Evolutionary conservation across 2,329 filamentous ascomycete species (phyloP), one percentile per base, ranked within the genome.

Genomic region (Neoscytalidium dimidiatum): DNA sequence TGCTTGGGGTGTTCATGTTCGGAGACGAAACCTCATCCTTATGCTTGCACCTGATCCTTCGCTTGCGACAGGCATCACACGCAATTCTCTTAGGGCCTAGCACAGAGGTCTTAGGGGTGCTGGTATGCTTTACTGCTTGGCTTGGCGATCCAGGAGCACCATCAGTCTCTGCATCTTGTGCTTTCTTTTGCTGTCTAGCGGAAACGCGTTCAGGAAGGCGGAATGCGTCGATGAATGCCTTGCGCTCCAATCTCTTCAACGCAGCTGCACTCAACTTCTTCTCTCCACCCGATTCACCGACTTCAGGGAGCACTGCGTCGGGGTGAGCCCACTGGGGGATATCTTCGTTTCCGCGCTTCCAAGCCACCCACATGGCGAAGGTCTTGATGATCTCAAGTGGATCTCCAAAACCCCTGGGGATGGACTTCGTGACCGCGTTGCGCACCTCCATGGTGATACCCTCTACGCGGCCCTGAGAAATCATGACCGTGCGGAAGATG

Each of bases 341-440:
- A 64, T 78, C 78, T 68, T 88, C 86, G 70, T 89, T 88, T 11
- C 88, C 88, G 63, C 85, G 83, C 73, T 90, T 90, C 87, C 87
- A 90, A 3, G 87, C 85, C 65, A 85, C 83, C 88, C 88, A 90
- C 64, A 88, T 79, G 4, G 86, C 87, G 68, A 90, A 89, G 17
- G 77, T 83, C 69, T 84, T 83, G 64, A 86, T 84, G 35, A 85
- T 75, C 31, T 86, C 82, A n/a, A 89, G 74, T 4, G 87, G 86
- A 64, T 90, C 87, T 38, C 84, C 85, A 65, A 84, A 79, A 31
- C 82, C 82, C 74, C 88, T 89, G 0, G 88, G 88, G 63, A 90
- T 88, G 3, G 86, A 88, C 31, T 82, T 82, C 66, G 83, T 84
- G 58, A 90, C 85, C 3, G 86, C 85, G 66, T 87, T 87, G 67